A percentile compares a stretch with the other conserved stretches of the same genome.
Conservation (phyloP, 129 eudicot species). For the Tagetes patula region DNA sequence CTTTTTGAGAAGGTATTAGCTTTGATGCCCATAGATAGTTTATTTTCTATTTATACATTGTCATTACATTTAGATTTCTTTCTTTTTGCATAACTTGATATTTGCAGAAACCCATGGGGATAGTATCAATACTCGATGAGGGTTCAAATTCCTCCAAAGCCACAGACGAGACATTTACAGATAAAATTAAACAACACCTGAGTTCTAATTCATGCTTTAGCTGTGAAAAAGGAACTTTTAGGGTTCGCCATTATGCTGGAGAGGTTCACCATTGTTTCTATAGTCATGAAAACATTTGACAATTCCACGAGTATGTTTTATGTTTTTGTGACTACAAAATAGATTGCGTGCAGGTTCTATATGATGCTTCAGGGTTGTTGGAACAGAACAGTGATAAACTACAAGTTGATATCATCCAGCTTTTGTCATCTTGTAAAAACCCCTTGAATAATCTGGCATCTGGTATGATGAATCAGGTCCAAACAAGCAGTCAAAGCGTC, state of each 20-base stretch:
- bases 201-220: slow-evolving; percentile 61
- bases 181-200: slow-evolving; percentile 65
- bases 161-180: slow-evolving; percentile 63
- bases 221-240: slow-evolving; percentile 60
- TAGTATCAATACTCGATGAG: slow-evolving; percentile 71
- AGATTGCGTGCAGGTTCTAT: slow-evolving; percentile 58
- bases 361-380: slow-evolving; percentile 78
- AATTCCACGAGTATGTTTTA: slow-evolving; percentile 1
- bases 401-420: slow-evolving; percentile 55
- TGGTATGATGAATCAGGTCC: slow-evolving; percentile 24
- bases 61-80: slow-evolving; percentile 1
- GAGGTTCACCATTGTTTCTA: slow-evolving; percentile 44
- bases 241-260: slow-evolving; percentile 75
- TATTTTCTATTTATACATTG: not conserved
- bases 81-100: not conserved
- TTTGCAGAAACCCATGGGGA: slow-evolving; percentile 79
- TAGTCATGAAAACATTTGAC: slow-evolving; percentile 6
- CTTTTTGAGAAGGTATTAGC: slow-evolving; percentile 82
- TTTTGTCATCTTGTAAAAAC: slow-evolving; percentile 44
- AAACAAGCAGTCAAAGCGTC: slow-evolving; percentile 49
- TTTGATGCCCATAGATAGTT: not conserved
- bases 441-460: slow-evolving; percentile 36
- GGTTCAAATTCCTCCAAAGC: slow-evolving; percentile 72
- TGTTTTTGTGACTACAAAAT: slow-evolving; percentile 5
- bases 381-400: slow-evolving; percentile 76